Base-by-base conservation (phyloP, 2,329 filamentous ascomycete genomes). In the Sclerotinia minor region DNA sequence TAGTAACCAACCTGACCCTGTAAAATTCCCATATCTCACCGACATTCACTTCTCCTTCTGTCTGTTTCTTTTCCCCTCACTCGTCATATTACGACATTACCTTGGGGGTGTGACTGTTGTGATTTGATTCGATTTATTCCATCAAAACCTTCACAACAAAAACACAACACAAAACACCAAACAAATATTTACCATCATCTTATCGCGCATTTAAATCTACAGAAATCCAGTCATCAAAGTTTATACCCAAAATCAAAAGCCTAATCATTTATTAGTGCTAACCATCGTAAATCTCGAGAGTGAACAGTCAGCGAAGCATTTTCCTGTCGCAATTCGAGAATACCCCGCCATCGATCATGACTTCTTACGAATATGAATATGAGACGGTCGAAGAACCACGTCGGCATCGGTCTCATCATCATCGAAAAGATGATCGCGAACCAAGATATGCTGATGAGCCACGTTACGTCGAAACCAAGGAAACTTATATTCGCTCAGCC, bases 401-500 rank as follows among this genome's bases (percentile, higher is more conserved):
- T 29, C 72, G 73, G 45, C 72, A 74, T 55, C 69, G 72, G 41
- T 75, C 73, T 29, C 73, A 75, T 63, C 75, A 71, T 54, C 70
- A 72, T 75, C 66, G 64, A 38, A 70, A 72, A 71, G 73, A 75
- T 69, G 81, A 77, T 75, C 70, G 73, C 29, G 83, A 85, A 53
- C 80, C 83, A 69, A 84, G 84, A 72, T 84, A 84, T 55, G 58
- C 57, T 55, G 81, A 84, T 59, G 83, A 85, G 50, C 79, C 83
- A 68, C 83, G 84, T 72, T 85, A 85, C 72, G 79, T 82, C 69
- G 85, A 88, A 70, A 77, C 75, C 7, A 72, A 76, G 72, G 76
- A 77, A 69, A 77, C 76, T 17, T 77, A 77, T 54, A 68, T 76
- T 55, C 72, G 76, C 63, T 61, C 65, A 19, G 54, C 59, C 3